Base-by-base conservation (phyloP, 2,329 filamentous ascomycete species). In the Didymella pomorum region DNA sequence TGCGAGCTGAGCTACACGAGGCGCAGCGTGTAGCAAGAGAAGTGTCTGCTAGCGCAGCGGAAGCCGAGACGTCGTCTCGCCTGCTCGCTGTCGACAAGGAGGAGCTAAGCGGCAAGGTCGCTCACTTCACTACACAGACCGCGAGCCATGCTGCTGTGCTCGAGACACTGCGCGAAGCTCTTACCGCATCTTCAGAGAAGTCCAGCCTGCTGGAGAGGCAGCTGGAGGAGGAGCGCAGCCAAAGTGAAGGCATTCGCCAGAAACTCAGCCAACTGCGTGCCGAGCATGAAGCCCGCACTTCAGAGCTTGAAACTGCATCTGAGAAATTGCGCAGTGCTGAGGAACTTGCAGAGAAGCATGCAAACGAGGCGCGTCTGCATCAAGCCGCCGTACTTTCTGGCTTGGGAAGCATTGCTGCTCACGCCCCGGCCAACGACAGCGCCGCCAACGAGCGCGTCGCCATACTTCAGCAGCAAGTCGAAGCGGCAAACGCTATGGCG, bases 1-100 rank as follows among this genome's bases (percentile, higher is more conserved):
- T 99, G 33, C 91, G 93, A 65, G 89, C 91, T 1, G 93, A 97
- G 71, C 80, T 99, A 33, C 92, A 98, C 71, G 83, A 91, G 67
- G 83, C 87, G 1, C 90, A 97, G 72, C 89, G 88, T 29, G 86
- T 89, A 56, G 87, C 90, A 21, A 86, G 95, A 58, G 92, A 98
- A 67, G 90, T 96, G 65, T 87, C 91, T 0, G 86, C 93, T n/a
- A 82, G 87, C 26, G 87, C 88, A 35, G 84, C 91, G 0, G 92
- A 97, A 74, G 89, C 93, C 1, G 83, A 90, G 54, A 87, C 92
- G 1, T 83, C 89, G 37, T 81, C 91, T 41, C 88, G 92, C 66
- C 80, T 97, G 58, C 80, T 97, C n/a, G 84, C 84, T 53, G 85
- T 96, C n/a, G 94, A 98, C 73, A 96, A 95, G 76, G 86, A 89